Conservation (phyloP, 306 rosid species). For the Coriaria nepalensis region DNA sequence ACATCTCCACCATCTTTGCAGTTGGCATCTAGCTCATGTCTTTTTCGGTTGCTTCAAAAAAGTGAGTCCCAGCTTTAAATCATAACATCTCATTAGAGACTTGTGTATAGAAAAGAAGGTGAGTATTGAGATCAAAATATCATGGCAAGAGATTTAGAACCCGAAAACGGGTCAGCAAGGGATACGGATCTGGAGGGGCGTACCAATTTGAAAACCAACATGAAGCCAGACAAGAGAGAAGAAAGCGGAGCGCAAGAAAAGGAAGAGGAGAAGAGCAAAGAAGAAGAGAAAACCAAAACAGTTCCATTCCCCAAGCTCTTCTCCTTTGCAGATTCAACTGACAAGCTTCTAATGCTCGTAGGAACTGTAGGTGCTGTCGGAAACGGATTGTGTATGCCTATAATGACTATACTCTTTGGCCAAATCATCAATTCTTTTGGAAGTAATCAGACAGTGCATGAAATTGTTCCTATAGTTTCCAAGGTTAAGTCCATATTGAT, state of each 20-base stretch:
- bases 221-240: conserved; percentile 16
- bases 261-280: conserved; percentile 17
- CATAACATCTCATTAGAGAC: too few relatives aligned
- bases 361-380: conserved; percentile 71
- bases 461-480: conserved; percentile 35
- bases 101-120: too few relatives aligned
- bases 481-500: conserved; percentile 27
- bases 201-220: conserved; percentile 9
- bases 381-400: conserved; percentile 51
- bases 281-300: conserved; percentile 28
- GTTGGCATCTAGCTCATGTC: too few relatives aligned
- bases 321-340: conserved; percentile 64
- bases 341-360: conserved; percentile 35
- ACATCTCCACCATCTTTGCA: too few relatives aligned
- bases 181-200: conserved; percentile 11
- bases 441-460: conserved; percentile 23
- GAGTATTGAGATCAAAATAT: too few relatives aligned
- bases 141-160: too few relatives aligned
- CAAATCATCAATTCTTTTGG: conserved; percentile 52
- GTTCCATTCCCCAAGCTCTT: conserved; percentile 57
- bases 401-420: conserved; percentile 65
- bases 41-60: too few relatives aligned
- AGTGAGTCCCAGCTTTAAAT: too few relatives aligned
- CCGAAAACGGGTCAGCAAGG: too few relatives aligned
- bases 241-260: conserved; percentile 8